Conservation (phyloP, 2,329 filamentous ascomycete species). For the Ceratocystis destructans region DNA sequence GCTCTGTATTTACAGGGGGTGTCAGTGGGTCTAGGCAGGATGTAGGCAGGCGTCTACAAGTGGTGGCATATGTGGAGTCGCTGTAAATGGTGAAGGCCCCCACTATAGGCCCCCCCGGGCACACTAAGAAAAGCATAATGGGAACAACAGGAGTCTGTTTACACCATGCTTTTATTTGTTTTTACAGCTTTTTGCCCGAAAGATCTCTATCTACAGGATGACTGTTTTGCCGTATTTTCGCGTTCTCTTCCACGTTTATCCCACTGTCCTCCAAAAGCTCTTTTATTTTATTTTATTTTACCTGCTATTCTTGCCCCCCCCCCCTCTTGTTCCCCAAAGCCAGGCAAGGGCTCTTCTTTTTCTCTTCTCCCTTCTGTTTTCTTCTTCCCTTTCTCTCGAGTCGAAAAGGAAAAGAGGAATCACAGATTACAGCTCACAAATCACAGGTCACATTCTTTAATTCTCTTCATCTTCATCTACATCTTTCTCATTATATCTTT, state of each 20-base stretch:
- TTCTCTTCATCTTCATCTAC: background rate
- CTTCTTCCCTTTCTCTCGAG: constrained; percentile 1
- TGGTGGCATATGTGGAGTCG: background rate
- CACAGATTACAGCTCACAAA: too few relatives aligned
- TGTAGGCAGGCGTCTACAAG: background rate
- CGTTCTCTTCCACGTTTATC: background rate
- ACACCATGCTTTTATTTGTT: too few relatives aligned
- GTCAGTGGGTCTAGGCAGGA: background rate
- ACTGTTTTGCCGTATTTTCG: background rate
- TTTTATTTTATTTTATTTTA: background rate
- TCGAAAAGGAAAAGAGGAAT: background rate
- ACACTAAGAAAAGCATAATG: too few relatives aligned
- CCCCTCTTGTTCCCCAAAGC: too few relatives aligned
- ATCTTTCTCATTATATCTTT: background rate
- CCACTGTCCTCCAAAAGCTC: background rate
- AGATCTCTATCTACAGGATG: too few relatives aligned
- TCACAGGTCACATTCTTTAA: too few relatives aligned
- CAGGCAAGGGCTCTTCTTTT: background rate
- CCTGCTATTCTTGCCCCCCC: constrained; percentile 5
- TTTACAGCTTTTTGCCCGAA: too few relatives aligned
- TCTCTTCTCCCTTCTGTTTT: constrained; percentile 4
- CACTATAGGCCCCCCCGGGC: too few relatives aligned
- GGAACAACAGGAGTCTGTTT: too few relatives aligned
- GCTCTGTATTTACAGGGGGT: background rate
- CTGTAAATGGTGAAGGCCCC: too few relatives aligned